Base-by-base conservation (phyloP, 2,329 filamentous ascomycete genomes). In the Hypoxylon sp. region DNA sequence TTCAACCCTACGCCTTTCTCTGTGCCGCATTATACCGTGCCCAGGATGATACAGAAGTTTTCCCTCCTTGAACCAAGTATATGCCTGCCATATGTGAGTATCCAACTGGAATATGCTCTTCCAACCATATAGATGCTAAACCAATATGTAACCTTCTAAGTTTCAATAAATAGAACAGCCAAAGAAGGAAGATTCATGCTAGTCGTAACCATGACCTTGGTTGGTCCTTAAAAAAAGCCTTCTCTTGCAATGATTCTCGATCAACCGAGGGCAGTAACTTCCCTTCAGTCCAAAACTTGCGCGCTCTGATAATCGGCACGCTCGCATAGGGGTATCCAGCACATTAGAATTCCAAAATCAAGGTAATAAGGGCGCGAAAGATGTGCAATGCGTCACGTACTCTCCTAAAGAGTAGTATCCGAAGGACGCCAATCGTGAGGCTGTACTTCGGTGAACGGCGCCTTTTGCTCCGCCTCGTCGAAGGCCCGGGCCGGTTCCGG, bases 381-480 rank as follows among this genome's bases (percentile, higher is more conserved):
- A n/a, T 35, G 10, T 3, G 48, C 17, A 37, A 31, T 31, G 17
- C 27, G 4, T n/a, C n/a, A n/a, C n/a, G n/a, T n/a, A n/a, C 21
- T 43, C 26, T 15, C 41, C 45, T 62, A 64, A 8, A 64, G 41
- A 24, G 59, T 62, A 27, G 53, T 50, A 7, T 58, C 42, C 2
- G 43, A 43, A 18, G 48, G 33, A 7, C 58, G 58, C 23, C 41
- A 33, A 13, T 62, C 33, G 2, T 17, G 53, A 21, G 47, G 52
- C 37, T 69, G 65, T 17, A 69, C 48, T 37, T 65, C 46, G 33
- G 53, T 52, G 15, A 56, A 55, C 8, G 67, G 66, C 18, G 55
- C 66, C 7, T 49, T 49, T 45, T 68, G 65, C 26, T 66, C 54
- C 2, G 66, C 66, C 11, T 43, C 38, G 47, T 68, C 66, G 23